Base-by-base conservation (phyloP, 148 eudicot genomes). In the Gaultheria prostrata region DNA sequence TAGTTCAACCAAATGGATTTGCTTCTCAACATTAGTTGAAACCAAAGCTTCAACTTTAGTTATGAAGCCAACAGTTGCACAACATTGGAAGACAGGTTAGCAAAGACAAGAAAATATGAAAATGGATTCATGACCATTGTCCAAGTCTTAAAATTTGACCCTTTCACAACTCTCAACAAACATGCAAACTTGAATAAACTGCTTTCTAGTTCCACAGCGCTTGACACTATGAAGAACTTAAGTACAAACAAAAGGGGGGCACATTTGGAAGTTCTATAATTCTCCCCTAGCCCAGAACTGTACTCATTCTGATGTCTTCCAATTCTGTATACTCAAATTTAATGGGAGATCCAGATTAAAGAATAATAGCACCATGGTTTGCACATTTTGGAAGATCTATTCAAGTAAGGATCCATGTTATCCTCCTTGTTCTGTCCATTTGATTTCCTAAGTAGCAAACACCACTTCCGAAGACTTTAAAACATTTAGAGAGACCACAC, bases 391-490 rank as follows among this genome's bases (percentile, higher is more conserved):
- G 28, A 53, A 18, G 2, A 48, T 80, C 76, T 63, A 39, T 80
- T 61, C 57, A 61, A n/a, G 51, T 45, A 39, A 74, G 15, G 15
- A 21, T 3, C 77, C 28, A 72, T 74, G 30, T 10, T 74, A 45
- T 43, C 77, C 77, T 45, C 32, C 30, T 18, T 72, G 49, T 33
- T 67, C 9, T 46, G 21, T 45, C 57, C 75, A 33, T 81, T 67
- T 67, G 3, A 15, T 81, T 48, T 81, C 26, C 59, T 9, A 35
- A 80, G 48, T 30, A 69, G 46, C 72, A n/a, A 17, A 80, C 14
- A 30, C 76, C 51, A 45, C 59, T 26, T 69, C 13, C 21, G 71
- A 43, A 6, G 21, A 80, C 73, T 80, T 80, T 72, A n/a, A 72
- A 39, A n/a, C 49, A 17, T 72, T 74, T 45, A 5, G 45, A 74